These are phyloP conservation scores for Epithemia pelagica DNA, from an alignment of 108 stramenopile genomes.

Conservation along the genomic window DNA sequence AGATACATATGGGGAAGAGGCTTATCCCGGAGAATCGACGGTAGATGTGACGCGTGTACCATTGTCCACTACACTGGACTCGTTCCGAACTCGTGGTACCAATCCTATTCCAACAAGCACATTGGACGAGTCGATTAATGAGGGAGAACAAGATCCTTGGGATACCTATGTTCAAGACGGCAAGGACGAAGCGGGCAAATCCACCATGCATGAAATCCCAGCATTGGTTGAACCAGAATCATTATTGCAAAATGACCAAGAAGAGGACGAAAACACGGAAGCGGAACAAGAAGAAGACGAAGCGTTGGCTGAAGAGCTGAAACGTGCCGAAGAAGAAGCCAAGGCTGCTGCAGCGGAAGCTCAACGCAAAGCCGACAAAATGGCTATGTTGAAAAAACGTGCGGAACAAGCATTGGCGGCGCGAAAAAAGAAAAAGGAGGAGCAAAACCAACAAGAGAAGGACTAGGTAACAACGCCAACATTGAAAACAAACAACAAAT, in stretches of 20 bases:
- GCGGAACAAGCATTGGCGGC: slow-evolving; percentile 53
- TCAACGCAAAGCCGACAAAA: slow-evolving; percentile 66
- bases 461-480: too few relatives aligned
- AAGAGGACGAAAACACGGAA: slow-evolving; percentile 35
- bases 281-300: slow-evolving; percentile 5
- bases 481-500: too few relatives aligned
- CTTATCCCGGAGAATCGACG: background rate
- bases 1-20: background rate
- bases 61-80: too few relatives aligned
- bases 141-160: background rate
- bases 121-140: too few relatives aligned
- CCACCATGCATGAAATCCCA: slow-evolving; percentile 3
- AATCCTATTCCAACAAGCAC: background rate
- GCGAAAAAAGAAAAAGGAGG: slow-evolving; percentile 33
- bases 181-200: slow-evolving; percentile 9
- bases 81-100: background rate
- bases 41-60: background rate
- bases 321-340: slow-evolving; percentile 24
- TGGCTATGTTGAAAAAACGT: slow-evolving; percentile 49
- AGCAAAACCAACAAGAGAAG: too few relatives aligned
- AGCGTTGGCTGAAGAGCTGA: slow-evolving; percentile 12
- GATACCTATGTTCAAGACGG: background rate
- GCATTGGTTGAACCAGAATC: background rate
- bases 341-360: slow-evolving; percentile 46
- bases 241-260: background rate